phyloP scores from a whole-genome alignment of 78 protist genomes.

The Chrysochromulina tobinii region DNA sequence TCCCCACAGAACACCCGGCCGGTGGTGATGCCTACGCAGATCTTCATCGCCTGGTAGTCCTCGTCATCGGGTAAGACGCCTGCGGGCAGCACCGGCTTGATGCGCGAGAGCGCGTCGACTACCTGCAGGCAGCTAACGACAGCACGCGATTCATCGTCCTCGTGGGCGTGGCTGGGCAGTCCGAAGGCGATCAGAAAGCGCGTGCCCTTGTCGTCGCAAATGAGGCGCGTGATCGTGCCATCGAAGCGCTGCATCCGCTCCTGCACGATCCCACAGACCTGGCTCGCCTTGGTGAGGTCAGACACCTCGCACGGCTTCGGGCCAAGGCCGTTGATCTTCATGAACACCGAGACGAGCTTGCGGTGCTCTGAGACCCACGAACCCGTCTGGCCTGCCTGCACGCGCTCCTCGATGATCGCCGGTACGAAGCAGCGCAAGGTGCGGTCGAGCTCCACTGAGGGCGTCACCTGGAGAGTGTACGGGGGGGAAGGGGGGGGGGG shows the following conservation, averaged over 20 bases:
- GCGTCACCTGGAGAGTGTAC: too few relatives aligned
- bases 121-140: not conserved
- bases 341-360: not conserved
- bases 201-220: constrained; percentile 46
- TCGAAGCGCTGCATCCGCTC: not conserved
- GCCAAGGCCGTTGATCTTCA: not conserved
- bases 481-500: too few relatives aligned
- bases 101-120: not conserved
- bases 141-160: constrained; percentile 27
- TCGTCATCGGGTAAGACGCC: too few relatives aligned
- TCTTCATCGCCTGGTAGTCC: not conserved
- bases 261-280: not conserved
- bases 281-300: too few relatives aligned
- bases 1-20: constrained; percentile 21
- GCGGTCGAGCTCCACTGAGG: too few relatives aligned
- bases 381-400: not conserved
- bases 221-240: constrained; percentile 19
- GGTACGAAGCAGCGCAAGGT: not conserved
- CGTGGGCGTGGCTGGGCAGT: not conserved
- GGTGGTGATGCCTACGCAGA: constrained; percentile 24
- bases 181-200: constrained; percentile 9
- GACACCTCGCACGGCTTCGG: not conserved
- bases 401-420: not conserved
- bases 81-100: not conserved
- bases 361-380: not conserved